Evolutionary conservation across 2,329 filamentous ascomycete species (phyloP).

Genomic region (Epichloe coenophiala): DNA sequence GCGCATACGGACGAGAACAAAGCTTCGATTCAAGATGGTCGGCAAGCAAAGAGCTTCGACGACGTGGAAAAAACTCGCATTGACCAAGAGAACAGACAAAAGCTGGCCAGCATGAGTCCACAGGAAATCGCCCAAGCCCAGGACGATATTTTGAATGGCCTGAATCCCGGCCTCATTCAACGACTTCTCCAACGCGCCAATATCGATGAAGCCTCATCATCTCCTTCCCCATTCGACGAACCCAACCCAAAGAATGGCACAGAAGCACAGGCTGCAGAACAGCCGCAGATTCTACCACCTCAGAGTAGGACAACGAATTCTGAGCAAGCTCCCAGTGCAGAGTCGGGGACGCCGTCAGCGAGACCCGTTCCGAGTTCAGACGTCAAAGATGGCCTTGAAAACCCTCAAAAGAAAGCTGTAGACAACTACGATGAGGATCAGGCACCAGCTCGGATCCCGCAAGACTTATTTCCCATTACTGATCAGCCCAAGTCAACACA

Average conservation of each 20-base stretch:
- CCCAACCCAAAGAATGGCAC: background rate
- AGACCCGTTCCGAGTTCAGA: background rate
- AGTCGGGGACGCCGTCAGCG: background rate
- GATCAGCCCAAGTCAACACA: constrained; percentile 35
- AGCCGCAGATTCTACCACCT: background rate
- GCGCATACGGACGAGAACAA: background rate
- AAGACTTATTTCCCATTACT: constrained; percentile 29
- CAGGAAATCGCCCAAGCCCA: constrained; percentile 72
- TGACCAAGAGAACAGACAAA: constrained; percentile 66
- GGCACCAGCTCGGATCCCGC: constrained; percentile 25
- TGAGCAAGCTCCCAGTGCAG: background rate
- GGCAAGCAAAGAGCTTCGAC: constrained; percentile 16
- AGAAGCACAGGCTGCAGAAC: background rate
- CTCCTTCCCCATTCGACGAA: constrained; percentile 29
- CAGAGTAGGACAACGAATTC: background rate
- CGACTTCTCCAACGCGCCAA: constrained; percentile 63
- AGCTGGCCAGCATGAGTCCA: constrained; percentile 63
- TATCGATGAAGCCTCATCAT: constrained; percentile 46
- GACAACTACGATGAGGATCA: constrained; percentile 28
- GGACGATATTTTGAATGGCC: constrained; percentile 61
- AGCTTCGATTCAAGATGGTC: background rate
- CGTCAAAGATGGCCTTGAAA: background rate
- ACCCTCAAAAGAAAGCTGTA: constrained; percentile 14
- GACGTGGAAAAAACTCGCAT: constrained; percentile 57
- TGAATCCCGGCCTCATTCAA: constrained; percentile 66